A percentile compares a stretch with the other conserved stretches of the same genome.
Evolutionary conservation across 2,329 filamentous ascomycete species (phyloP).

Genomic region (Whalleya microplaca): DNA sequence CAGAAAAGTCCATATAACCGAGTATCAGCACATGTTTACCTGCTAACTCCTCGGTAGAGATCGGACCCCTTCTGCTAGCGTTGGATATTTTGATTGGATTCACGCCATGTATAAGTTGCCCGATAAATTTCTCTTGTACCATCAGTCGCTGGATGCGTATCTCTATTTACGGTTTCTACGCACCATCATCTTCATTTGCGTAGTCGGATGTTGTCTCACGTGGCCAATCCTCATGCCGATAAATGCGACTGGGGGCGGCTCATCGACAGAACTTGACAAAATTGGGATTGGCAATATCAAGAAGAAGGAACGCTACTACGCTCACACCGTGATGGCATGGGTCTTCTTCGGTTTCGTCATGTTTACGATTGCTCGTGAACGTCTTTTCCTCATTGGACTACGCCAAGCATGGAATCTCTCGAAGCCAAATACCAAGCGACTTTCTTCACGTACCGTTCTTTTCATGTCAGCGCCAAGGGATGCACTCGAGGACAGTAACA

Average conservation of each 20-base stretch:
- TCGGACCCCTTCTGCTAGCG: conserved; percentile 30
- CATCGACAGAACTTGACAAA: conserved; percentile 66
- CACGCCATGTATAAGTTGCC: conserved; percentile 49
- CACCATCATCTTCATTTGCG: conserved; percentile 74
- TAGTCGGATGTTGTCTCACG: conserved; percentile 79
- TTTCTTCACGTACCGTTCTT: conserved; percentile 91
- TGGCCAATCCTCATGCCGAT: conserved; percentile 86
- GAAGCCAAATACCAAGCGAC: conserved; percentile 77
- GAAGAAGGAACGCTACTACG: conserved; percentile 72
- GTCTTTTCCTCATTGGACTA: conserved; percentile 90
- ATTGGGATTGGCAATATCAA: conserved; percentile 58
- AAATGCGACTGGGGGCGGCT: conserved; percentile 78
- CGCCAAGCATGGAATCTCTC: conserved; percentile 93
- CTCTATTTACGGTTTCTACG: conserved; percentile 86
- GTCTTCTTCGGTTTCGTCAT: conserved; percentile 87
- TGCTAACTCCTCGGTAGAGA: conserved; percentile 29
- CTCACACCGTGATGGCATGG: conserved; percentile 80
- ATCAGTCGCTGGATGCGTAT: conserved; percentile 87
- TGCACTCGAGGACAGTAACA: conserved; percentile 73
- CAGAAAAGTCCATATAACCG: conserved; percentile 32
- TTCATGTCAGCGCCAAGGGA: conserved; percentile 82
- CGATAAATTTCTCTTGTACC: conserved; percentile 81
- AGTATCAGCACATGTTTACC: neutral
- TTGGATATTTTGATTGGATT: conserved; percentile 33
- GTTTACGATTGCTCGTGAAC: conserved; percentile 86